phyloP scores from a whole-genome alignment of 768 basidiomycete species.

The Rhizopogon salebrosus region DNA sequence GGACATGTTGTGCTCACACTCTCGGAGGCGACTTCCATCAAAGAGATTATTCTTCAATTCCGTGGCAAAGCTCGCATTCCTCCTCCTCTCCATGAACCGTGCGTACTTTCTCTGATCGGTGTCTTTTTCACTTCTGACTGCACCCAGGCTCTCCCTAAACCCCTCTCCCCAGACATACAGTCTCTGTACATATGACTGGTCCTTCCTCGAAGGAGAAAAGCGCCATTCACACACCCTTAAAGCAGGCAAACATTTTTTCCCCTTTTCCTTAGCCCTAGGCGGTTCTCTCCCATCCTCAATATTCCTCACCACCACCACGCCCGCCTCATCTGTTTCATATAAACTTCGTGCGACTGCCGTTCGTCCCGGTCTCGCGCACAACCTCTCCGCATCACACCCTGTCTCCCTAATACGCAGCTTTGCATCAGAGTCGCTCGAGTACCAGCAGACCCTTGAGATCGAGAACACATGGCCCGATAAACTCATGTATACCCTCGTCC shows the following conservation, averaged over 20 bases:
- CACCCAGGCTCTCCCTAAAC: slow-evolving; percentile 15
- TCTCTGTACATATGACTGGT: slow-evolving; percentile 84
- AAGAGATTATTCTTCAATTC: slow-evolving; percentile 80
- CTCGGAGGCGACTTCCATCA: slow-evolving; percentile 76
- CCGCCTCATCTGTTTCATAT: slow-evolving; percentile 73
- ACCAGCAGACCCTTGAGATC: slow-evolving; percentile 91
- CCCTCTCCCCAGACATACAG: slow-evolving; percentile 46
- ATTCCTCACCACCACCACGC: slow-evolving; percentile 39
- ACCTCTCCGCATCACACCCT: slow-evolving; percentile 56
- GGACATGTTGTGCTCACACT: slow-evolving; percentile 81
- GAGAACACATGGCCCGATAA: slow-evolving; percentile 98
- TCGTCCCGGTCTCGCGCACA: slow-evolving; percentile 68
- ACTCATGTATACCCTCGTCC: slow-evolving; percentile 89
- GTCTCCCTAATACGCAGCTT: slow-evolving; percentile 73
- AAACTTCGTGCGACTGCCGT: slow-evolving; percentile 84
- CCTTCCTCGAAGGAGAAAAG: slow-evolving; percentile 83
- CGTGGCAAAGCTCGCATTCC: slow-evolving; percentile 78
- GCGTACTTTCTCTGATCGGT: slow-evolving; percentile 23
- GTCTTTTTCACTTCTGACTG: not conserved
- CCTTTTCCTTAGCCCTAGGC: slow-evolving; percentile 84
- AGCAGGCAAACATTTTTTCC: slow-evolving; percentile 91
- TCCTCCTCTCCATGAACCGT: slow-evolving; percentile 52
- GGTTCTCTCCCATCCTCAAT: slow-evolving; percentile 82
- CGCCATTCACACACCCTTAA: slow-evolving; percentile 83
- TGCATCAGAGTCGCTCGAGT: slow-evolving; percentile 81